phyloP scores from a whole-genome alignment of 2,329 filamentous ascomycete species.

The Fusarium staphyleae region DNA sequence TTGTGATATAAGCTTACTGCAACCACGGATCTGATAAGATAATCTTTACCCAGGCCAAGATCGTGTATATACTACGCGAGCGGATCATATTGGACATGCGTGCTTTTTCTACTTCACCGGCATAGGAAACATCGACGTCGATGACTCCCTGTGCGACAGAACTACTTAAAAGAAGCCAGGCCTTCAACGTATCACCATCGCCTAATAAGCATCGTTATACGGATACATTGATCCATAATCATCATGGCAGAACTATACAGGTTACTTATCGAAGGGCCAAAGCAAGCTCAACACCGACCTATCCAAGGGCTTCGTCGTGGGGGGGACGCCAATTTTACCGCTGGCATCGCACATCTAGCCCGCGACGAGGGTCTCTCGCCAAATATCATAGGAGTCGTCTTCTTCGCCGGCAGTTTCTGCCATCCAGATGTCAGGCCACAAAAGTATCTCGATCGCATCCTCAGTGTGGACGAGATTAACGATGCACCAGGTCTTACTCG shows the following conservation, averaged over 20 bases:
- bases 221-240: background rate
- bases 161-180: too few species aligned
- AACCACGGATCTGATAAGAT: constrained; percentile 30
- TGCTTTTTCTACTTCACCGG: background rate
- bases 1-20: background rate
- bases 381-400: constrained; percentile 53
- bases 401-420: constrained; percentile 55
- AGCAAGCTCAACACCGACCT: constrained; percentile 51
- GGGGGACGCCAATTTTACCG: constrained; percentile 61
- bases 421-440: constrained; percentile 49
- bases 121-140: background rate
- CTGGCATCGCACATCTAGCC: constrained; percentile 53
- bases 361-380: constrained; percentile 48
- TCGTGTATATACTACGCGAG: background rate
- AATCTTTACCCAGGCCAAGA: constrained; percentile 12
- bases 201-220: too few species aligned
- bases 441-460: constrained; percentile 45
- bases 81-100: background rate
- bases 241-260: constrained; percentile 25
- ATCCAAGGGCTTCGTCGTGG: constrained; percentile 55
- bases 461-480: constrained; percentile 49
- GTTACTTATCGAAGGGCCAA: constrained; percentile 32
- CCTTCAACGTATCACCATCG: too few species aligned
- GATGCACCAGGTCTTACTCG: constrained; percentile 47
- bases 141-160: background rate